Evolutionary conservation across 768 basidiomycete genomes (phyloP).

Genomic region (Suillus clintonianus): DNA sequence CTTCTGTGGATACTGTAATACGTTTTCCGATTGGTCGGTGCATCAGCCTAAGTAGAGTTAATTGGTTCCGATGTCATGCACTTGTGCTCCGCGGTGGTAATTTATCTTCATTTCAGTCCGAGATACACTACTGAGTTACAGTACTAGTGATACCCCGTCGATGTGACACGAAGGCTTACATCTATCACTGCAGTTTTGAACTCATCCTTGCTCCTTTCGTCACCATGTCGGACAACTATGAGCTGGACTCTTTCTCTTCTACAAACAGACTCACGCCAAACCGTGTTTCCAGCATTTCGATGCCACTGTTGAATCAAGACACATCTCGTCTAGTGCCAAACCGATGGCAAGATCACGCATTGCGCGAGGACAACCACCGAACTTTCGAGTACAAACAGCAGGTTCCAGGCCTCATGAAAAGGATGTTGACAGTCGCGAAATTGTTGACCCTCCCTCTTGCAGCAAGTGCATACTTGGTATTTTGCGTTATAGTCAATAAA

Average conservation of each 20-base stretch:
- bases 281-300: neutral
- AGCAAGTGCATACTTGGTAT: slow-evolving; percentile 29
- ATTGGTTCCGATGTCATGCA: too few species aligned
- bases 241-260: neutral
- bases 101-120: neutral
- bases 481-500: slow-evolving; percentile 28
- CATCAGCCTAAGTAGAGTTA: too few species aligned
- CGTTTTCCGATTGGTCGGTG: too few species aligned
- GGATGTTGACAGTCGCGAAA: neutral
- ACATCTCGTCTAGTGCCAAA: neutral
- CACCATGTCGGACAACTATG: neutral
- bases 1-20: too few species aligned
- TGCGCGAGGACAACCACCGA: neutral
- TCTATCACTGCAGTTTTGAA: neutral
- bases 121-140: neutral
- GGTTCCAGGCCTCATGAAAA: neutral
- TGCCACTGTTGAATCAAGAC: neutral
- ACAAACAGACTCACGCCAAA: neutral
- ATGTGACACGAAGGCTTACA: too few species aligned
- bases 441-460: slow-evolving; percentile 24
- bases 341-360: neutral
- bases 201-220: neutral
- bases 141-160: too few species aligned
- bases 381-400: neutral
- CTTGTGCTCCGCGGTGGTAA: too few species aligned